Evolutionary conservation across 768 basidiomycete genomes (phyloP).

Genomic region (Suillus fuscotomentosus): DNA sequence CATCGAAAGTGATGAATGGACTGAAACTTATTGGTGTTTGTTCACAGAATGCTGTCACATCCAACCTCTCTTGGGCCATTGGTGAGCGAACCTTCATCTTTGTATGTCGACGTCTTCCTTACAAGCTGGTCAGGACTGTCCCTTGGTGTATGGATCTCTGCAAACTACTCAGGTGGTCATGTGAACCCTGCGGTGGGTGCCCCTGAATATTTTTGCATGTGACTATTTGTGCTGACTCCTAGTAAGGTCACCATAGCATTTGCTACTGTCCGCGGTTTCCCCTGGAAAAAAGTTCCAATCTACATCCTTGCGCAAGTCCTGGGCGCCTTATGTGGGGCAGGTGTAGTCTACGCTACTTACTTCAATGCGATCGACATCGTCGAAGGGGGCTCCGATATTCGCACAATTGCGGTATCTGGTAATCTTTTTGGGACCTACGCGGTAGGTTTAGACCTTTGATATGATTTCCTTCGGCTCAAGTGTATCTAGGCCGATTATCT

Average conservation of each 20-base stretch:
- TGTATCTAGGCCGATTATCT: slow-evolving; percentile 29
- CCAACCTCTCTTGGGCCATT: slow-evolving; percentile 56
- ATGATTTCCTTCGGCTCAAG: slow-evolving; percentile 1
- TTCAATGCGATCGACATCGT: slow-evolving; percentile 56
- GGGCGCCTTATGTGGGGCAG: slow-evolving; percentile 52
- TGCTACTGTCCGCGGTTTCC: slow-evolving; percentile 65
- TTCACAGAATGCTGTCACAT: slow-evolving; percentile 44
- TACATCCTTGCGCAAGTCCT: slow-evolving; percentile 58
- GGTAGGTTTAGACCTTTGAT: slow-evolving; percentile 29
- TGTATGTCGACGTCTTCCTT: neutral
- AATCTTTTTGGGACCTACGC: slow-evolving; percentile 54
- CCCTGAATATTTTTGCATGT: neutral
- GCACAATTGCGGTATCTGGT: slow-evolving; percentile 49
- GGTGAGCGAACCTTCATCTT: slow-evolving; percentile 22
- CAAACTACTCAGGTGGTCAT: slow-evolving; percentile 65
- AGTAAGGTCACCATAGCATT: slow-evolving; percentile 58
- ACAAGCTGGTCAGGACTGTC: slow-evolving; percentile 38
- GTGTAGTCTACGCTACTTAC: slow-evolving; percentile 55
- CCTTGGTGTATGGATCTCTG: slow-evolving; percentile 65
- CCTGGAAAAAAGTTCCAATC: slow-evolving; percentile 69
- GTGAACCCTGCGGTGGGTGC: slow-evolving; percentile 59
- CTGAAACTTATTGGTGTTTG: neutral
- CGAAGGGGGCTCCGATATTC: slow-evolving; percentile 48
- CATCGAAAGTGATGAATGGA: neutral
- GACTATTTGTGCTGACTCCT: neutral